Conservation (phyloP, 352 stramenopile species). For the Phytophthora europaea region DNA sequence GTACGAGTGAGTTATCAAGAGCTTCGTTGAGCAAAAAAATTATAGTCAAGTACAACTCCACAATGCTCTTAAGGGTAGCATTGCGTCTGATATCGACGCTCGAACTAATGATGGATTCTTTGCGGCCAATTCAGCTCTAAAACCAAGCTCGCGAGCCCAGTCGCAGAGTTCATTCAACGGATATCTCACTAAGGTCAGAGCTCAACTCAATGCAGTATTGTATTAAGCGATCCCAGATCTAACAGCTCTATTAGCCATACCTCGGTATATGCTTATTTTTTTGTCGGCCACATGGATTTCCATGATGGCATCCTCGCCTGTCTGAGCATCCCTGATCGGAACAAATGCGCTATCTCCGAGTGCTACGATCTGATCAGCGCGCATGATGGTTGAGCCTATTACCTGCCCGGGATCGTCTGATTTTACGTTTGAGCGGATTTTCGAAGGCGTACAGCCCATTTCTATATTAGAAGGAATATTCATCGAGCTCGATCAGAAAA, state of each 20-base stretch:
- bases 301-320: constrained; percentile 24
- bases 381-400: constrained; percentile 15
- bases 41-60: too few relatives aligned
- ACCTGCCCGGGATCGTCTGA: constrained; percentile 12
- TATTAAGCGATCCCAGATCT: constrained; percentile 15
- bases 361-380: constrained; percentile 14
- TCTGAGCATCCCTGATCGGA: constrained; percentile 10
- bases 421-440: constrained; percentile 36
- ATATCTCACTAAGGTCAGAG: too few relatives aligned
- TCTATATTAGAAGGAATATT: neutral
- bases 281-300: constrained; percentile 35
- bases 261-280: constrained; percentile 25
- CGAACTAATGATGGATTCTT: too few relatives aligned
- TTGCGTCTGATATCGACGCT: too few relatives aligned
- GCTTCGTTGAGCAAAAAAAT: too few relatives aligned
- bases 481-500: neutral
- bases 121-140: too few relatives aligned
- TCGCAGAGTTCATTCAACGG: too few relatives aligned
- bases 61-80: too few relatives aligned
- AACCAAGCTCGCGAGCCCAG: too few relatives aligned
- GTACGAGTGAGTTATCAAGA: too few relatives aligned
- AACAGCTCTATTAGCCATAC: constrained; percentile 24
- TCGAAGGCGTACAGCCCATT: constrained; percentile 13
- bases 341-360: constrained; percentile 9
- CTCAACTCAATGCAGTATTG: too few relatives aligned